phyloP scores from a whole-genome alignment of 257 asterid species.

The Nicotiana tabacum region DNA sequence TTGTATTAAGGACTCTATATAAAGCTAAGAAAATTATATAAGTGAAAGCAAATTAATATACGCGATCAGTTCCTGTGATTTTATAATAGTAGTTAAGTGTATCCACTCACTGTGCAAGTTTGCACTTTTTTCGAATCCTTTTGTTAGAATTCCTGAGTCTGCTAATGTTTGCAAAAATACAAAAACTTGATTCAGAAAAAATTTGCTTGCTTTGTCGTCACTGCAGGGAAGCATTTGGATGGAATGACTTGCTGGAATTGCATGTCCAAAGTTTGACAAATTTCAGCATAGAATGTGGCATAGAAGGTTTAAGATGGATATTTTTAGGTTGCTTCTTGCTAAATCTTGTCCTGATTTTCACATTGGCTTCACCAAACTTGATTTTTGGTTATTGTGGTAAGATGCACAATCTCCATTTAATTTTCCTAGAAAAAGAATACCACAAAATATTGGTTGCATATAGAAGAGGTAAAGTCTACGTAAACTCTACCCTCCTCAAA shows the following conservation, averaged over 20 bases:
- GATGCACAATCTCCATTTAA: background rate
- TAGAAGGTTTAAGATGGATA: background rate
- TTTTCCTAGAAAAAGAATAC: background rate
- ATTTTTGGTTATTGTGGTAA: slow-evolving; percentile 4
- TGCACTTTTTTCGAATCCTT: too few relatives aligned
- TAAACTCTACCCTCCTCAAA: too few relatives aligned
- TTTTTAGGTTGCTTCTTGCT: background rate
- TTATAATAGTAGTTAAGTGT: too few relatives aligned
- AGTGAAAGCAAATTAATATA: too few relatives aligned
- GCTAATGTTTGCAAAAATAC: background rate
- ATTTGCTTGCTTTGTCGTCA: background rate
- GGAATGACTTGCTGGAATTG: background rate
- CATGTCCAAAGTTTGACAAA: background rate
- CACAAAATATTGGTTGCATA: background rate
- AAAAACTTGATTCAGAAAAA: background rate
- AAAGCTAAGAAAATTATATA: too few relatives aligned
- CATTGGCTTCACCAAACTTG: background rate
- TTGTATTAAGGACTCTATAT: too few relatives aligned
- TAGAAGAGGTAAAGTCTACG: too few relatives aligned
- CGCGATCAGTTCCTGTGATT: too few relatives aligned
- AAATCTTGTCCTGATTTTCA: background rate
- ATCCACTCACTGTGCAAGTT: too few relatives aligned
- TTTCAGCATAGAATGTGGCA: background rate
- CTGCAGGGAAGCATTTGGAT: slow-evolving; percentile 4
- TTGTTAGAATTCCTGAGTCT: too few relatives aligned